phyloP scores from a whole-genome alignment of 2,329 filamentous ascomycete genomes.

The Purpureocillium takamizusanense region DNA sequence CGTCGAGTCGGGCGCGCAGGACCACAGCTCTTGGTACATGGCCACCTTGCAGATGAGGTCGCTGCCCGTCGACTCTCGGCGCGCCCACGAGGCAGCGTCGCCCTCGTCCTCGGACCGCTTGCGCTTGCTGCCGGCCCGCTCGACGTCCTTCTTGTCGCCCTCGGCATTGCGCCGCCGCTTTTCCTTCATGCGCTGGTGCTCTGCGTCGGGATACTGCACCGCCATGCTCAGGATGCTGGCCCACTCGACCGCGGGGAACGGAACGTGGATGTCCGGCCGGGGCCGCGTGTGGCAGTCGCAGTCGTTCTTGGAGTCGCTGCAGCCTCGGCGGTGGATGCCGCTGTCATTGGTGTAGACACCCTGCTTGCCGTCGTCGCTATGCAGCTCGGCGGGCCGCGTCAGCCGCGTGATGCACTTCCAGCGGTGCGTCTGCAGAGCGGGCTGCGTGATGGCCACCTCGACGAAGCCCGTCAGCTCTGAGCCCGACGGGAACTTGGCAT shows the following conservation, averaged over 20 bases:
- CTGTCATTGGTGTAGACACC: slow-evolving; percentile 41
- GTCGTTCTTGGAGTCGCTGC: slow-evolving; percentile 33
- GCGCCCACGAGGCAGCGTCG: slow-evolving; percentile 28
- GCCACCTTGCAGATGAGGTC: slow-evolving; percentile 52
- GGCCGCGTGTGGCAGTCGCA: slow-evolving; percentile 42
- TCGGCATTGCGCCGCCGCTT: slow-evolving; percentile 23
- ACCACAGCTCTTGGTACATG: slow-evolving; percentile 61
- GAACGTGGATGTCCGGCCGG: slow-evolving; percentile 42
- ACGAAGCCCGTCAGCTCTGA: slow-evolving; percentile 52
- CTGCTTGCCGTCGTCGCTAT: slow-evolving; percentile 31
- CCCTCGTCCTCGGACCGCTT: slow-evolving; percentile 31
- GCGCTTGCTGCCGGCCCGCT: slow-evolving; percentile 26
- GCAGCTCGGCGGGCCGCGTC: slow-evolving; percentile 46
- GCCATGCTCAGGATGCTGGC: slow-evolving; percentile 49
- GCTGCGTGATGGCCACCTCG: slow-evolving; percentile 48
- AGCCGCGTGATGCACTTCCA: slow-evolving; percentile 55
- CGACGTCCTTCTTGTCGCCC: slow-evolving; percentile 25
- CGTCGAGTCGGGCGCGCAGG: slow-evolving; percentile 34
- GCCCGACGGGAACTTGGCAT: slow-evolving; percentile 47
- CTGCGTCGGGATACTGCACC: slow-evolving; percentile 39
- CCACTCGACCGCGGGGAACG: slow-evolving; percentile 50
- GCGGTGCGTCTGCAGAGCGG: slow-evolving; percentile 42
- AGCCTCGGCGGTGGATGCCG: slow-evolving; percentile 44
- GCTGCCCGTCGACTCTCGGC: slow-evolving; percentile 36
- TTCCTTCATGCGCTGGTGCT: slow-evolving; percentile 28